Evolutionary conservation across 2,329 filamentous ascomycete genomes (phyloP).

Genomic region (Clarireedia hainanense): DNA sequence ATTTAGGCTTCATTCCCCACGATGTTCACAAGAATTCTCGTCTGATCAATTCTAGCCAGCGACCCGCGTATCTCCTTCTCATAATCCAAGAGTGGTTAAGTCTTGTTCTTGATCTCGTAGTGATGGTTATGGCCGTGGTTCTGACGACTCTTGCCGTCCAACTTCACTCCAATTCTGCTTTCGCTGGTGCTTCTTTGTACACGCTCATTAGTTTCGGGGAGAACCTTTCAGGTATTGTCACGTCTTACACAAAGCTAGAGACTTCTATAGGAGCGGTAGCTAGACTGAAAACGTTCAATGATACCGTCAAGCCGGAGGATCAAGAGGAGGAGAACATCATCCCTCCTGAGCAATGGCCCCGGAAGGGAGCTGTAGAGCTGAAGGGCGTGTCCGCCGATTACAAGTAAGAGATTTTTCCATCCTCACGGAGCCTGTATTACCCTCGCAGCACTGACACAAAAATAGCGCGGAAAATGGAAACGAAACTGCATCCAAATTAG

Average conservation of each 20-base stretch:
- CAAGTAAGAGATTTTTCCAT: constrained; percentile 4
- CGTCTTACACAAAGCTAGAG: constrained; percentile 15
- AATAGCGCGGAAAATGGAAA: constrained; percentile 10
- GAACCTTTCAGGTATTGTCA: constrained; percentile 13
- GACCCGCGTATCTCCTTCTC: constrained; percentile 48
- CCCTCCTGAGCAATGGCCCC: constrained; percentile 7
- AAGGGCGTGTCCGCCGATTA: constrained; percentile 11
- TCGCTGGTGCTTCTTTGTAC: constrained; percentile 21
- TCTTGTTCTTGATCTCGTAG: constrained; percentile 30
- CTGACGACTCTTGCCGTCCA: constrained; percentile 23
- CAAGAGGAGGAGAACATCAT: background rate
- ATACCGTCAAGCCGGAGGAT: background rate
- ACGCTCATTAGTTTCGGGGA: constrained; percentile 21
- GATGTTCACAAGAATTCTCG: constrained; percentile 30
- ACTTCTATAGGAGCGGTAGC: constrained; percentile 19
- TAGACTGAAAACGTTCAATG: constrained; percentile 12
- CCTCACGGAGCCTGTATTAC: background rate
- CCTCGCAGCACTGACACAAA: background rate
- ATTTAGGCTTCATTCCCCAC: background rate
- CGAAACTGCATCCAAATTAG: constrained; percentile 17
- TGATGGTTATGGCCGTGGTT: constrained; percentile 22
- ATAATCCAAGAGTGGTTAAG: constrained; percentile 50
- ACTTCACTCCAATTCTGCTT: constrained; percentile 19
- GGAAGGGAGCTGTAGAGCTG: constrained; percentile 8
- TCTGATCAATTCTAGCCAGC: constrained; percentile 46